A percentile compares a stretch with the other conserved stretches of the same genome.
Conservation (phyloP, 192 early-diverging fungal species). For the Rhizoclosmatium sp. region DNA sequence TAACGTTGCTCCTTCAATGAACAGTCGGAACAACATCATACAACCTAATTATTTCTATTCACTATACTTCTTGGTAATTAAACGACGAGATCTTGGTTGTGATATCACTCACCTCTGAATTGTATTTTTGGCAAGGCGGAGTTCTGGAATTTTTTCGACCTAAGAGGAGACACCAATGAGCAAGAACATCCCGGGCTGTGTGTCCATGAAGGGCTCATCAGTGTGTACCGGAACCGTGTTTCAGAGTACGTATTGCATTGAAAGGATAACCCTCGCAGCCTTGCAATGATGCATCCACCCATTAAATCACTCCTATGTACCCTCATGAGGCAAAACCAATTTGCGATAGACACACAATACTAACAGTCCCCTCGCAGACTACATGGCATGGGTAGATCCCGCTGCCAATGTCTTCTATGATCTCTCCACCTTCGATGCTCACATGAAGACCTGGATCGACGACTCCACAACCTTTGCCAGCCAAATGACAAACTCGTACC, state of each 20-base stretch:
- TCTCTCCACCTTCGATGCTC: slow-evolving; percentile 40
- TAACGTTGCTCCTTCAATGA: too few species aligned
- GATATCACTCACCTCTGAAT: too few species aligned
- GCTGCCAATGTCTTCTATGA: slow-evolving; percentile 29
- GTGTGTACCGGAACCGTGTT: background rate
- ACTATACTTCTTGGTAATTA: too few species aligned
- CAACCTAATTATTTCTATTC: too few species aligned
- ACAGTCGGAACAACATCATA: too few species aligned
- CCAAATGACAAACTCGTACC: slow-evolving; percentile 21
- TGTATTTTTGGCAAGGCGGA: too few species aligned
- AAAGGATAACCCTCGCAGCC: background rate
- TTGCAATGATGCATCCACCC: background rate
- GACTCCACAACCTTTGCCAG: slow-evolving; percentile 25
- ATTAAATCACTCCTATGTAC: background rate
- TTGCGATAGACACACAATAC: background rate
- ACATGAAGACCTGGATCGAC: slow-evolving; percentile 39
- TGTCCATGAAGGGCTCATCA: background rate
- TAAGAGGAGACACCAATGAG: too few species aligned
- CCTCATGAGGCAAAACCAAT: background rate
- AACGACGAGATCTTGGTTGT: too few species aligned
- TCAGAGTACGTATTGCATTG: background rate
- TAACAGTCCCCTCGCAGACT: background rate
- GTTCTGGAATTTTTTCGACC: too few species aligned
- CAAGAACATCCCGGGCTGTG: background rate
- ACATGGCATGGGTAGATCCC: slow-evolving; percentile 8